Base-by-base conservation (phyloP, 148 eudicot genomes). In the Amaranthus palmeri region DNA sequence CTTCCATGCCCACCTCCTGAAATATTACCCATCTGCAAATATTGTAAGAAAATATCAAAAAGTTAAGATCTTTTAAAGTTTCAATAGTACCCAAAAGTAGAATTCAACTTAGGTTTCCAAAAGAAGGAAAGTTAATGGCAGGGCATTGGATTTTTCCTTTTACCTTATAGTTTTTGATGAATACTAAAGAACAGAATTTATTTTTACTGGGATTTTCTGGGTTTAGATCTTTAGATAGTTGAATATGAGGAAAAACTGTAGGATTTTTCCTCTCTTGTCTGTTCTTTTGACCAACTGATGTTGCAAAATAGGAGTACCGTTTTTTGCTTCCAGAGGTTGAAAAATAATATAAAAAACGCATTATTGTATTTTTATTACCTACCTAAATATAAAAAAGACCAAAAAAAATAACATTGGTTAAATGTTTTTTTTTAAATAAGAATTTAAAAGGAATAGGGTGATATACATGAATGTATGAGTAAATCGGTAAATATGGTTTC, bases 11-110 rank as follows among this genome's bases (percentile, higher is more conserved):
- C 64, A 51, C 76, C 79, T 54, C 86, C 81, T 48, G 81, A 83
- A n/a, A 77, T 70, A 73, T 83, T 83, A 61, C 86, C 86, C 86
- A 83, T 83, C 83, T 83, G 71, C 66, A 67, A 78, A 72, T 58
- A 67, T 62, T 45, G 36, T 54, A 71, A 74, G 59, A 13, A 68
- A 59, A 44, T 65, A 12, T 6, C 15, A 61, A 42, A 67, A 72
- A 59, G 25, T 45, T 61, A 6, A 60, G 44, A 67, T 61, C 69
- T 78, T 72, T 72, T 0, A 25, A 25, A 2, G 36, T 25, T 12
- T 25, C 4, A 36, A 36, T 14, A 41, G 8, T 18, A 7, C 18
- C 25, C 68, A 65, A 74, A 7, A 9, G 13, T 55, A 74, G 57
- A 18, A 18, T 2, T 7, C 7, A 53, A 45, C 75, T 72, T 72